Percentiles rank a stretch among this genome's conserved stretches.
These are phyloP conservation scores for Begonia peltatifolia DNA, from an alignment of 306 rosid species.

Conservation along the genomic window DNA sequence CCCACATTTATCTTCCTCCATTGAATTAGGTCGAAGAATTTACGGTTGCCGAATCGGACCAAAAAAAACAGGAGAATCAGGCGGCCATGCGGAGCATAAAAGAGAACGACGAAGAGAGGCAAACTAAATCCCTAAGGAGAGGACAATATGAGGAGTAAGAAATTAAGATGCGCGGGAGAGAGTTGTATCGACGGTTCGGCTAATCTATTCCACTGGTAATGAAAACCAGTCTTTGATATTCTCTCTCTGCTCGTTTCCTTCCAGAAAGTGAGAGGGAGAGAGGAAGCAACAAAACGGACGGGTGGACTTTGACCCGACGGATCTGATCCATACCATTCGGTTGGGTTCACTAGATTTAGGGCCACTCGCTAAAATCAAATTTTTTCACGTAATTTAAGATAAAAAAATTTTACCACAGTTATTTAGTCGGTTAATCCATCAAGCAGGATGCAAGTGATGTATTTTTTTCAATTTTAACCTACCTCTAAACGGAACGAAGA, in stretches of 20 bases:
- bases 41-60: slow-evolving; percentile 3
- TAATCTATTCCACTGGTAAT: neutral
- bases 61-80: slow-evolving; percentile 24
- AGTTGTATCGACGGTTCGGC: slow-evolving; percentile 1
- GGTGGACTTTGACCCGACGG: no score
- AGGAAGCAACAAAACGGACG: no score
- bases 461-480: no score
- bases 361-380: no score
- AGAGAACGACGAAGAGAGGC: slow-evolving; percentile 19
- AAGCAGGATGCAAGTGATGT: no score
- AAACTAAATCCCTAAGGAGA: slow-evolving; percentile 7
- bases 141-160: slow-evolving; percentile 5
- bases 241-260: slow-evolving; percentile 28
- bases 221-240: slow-evolving; percentile 5
- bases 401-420: no score
- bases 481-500: no score
- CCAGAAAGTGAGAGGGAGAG: slow-evolving; percentile 24
- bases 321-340: no score
- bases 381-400: no score
- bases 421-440: no score
- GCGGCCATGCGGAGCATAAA: slow-evolving; percentile 19
- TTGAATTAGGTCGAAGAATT: slow-evolving; percentile 10
- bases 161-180: slow-evolving; percentile 35
- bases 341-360: no score
- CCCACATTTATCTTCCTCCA: slow-evolving; percentile 53